Evolutionary conservation across 2,329 filamentous ascomycete species (phyloP), one percentile per base, ranked within the genome.

Genomic region (Mollisiaceae sp.): DNA sequence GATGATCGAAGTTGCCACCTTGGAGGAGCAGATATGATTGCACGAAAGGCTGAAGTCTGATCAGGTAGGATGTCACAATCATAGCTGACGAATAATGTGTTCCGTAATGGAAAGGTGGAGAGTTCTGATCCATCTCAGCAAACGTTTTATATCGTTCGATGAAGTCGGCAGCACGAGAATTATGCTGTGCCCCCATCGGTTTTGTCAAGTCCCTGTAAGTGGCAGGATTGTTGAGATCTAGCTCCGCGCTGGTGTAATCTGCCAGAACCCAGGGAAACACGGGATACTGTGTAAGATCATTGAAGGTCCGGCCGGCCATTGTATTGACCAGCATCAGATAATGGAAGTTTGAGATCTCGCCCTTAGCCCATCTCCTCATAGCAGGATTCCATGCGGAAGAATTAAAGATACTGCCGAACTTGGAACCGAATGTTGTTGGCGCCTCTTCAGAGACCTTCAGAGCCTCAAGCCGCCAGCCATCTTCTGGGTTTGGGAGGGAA

Each of bases 241-340:
- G 82, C 75, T 97, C 93, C 20, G 97, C 91, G 72, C 94, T 98
- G 0, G 91, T 94, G 76, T 99, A 99, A 75, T 99, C 94, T 0
- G 95, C 94, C 55, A 99, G 81, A 3, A 99, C 90, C 95, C 95
- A 99, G 0, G 95, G 95, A 70, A 99, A 99, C 20, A 99, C 94
- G 0, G 95, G 95, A 74, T 99, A 99, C 74, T 99, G 96, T 0
- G 95, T 99, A 20, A 99, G 82, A 75, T 99, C 95, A 75, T 99
- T 99, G 81, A 99, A 99, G 0, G 95, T 98, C 60, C 95, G 85
- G 2, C 95, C 95, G 35, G 96, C 96, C 86, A 99, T 92, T 0
- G 95, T 98, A 75, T 99, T 99, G 75, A 99, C 89, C 66, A 97
- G 89, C 94, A 99, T 99, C 41, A 99, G 85, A 75, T 99, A 99